Base-by-base conservation (phyloP, 1,139 yeast species). In the Geotrichum restrictum region DNA sequence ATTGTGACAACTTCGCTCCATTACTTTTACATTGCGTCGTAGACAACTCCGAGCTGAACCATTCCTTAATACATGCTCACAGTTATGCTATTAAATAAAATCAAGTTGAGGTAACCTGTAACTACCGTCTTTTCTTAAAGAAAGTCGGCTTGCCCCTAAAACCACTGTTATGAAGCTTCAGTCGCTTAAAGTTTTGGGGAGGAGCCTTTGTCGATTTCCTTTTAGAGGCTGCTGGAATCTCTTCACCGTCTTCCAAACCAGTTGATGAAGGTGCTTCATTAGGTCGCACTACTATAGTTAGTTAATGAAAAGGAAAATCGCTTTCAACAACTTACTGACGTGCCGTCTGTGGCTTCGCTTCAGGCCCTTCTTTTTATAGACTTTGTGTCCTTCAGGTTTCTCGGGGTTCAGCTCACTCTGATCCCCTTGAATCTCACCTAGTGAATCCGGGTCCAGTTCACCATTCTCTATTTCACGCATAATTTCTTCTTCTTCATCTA, bases 281-380 rank as follows among this genome's bases (percentile, higher is more conserved):
- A 22, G 54, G 54, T 16, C 54, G 54, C 48, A 51, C 53, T 49
- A 43, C 33, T 52, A 56, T 27, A 47, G 53, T 24, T 53, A 52
- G 43, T n/a, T 3, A 27, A 36, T 13, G 33, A 27, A 16, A 16
- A 13, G 13, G 27, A 18, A 18, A 8, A 21, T 7, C n/a, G 16
- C 19, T 16, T 1, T 3, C 16, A n/a, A 11, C n/a, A n/a, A 49
- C 56, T 75, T 77, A 66, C 83, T 75, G 55, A 77, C 79, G 64
- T 79, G 81, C 54, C 84, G 73, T 58, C 84, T 72, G 0, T 88
- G 82, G 2, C 82, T 78, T 62, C 91, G 71, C 69, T 83, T 84
- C 49, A 79, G 84, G 70, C 68, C 73, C 67, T 72, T 72, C 54
- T 71, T 70, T 62, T 67, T 71, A 54, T 59, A 61, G 44, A 53